Evolutionary conservation across 257 asterid species (phyloP), one percentile per base, ranked within the genome.

Genomic region (Ajuga chamaepitys): DNA sequence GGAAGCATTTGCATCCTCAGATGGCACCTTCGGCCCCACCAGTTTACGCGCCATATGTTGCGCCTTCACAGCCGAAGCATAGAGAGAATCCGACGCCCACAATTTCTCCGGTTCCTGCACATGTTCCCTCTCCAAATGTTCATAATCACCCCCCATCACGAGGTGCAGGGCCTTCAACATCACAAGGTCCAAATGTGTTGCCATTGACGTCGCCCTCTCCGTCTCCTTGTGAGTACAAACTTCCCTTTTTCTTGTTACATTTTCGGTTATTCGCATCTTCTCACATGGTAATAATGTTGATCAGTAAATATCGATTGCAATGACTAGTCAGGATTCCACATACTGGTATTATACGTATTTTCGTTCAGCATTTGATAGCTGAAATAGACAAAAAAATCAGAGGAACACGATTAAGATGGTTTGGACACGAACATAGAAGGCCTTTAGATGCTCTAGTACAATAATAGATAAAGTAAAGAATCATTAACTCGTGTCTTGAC

Each of bases 141-240:
- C 85, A 65, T 56, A 67, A 71, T 59, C 83, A 24, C 3, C 83
- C 96, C 52, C 96, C 97, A 52, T 70, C 88, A 17, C 76, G 18
- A 71, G 66, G 81, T 52, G 85, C n/a, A n/a, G n/a, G n/a, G n/a
- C n/a, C n/a, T n/a, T n/a, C n/a, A 55, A 54, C 34, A 50, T 63
- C 76, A 62, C 60, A 48, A 74, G 81, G 70, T 84, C 85, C 85
- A 9, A 77, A 79, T 64, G 62, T 68, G 59, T 62, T 80, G 77
- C 77, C 87, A 59, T 64, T 85, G 4, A 65, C 66, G 63, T 80
- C 95, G 17, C 88, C 88, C n/a, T 72, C 82, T 14, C 78, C 79
- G 18, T 84, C 92, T 65, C 81, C 94, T 78, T 85, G 99, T 89
- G 73, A 89, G 99, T 80, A 70, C 26, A 60, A 50, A 25, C 16